phyloP scores from a whole-genome alignment of 2,329 filamentous ascomycete species.

The Ustilaginoidea virens region DNA sequence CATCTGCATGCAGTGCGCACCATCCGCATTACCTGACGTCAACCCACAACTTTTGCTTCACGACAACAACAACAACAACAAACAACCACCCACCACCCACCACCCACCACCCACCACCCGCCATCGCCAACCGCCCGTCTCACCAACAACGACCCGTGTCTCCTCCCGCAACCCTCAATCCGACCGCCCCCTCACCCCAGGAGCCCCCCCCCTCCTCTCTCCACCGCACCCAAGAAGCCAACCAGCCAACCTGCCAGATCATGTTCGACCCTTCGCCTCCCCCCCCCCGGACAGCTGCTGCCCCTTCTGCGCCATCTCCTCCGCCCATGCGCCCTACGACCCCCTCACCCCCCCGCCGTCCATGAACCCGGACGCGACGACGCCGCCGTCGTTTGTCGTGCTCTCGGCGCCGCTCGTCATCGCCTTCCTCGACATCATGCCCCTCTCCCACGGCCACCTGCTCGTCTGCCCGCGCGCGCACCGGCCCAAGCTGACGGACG shows the following conservation, averaged over 20 bases:
- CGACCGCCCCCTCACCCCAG: not conserved
- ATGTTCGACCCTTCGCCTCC: conserved; percentile 21
- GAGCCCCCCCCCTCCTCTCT: not conserved
- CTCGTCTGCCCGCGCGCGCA: conserved; percentile 68
- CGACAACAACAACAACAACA: too few species aligned
- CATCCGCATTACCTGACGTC: too few species aligned
- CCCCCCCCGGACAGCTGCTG: conserved; percentile 26
- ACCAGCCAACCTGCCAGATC: too few species aligned
- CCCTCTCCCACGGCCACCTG: conserved; percentile 69
- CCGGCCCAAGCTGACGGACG: conserved; percentile 60
- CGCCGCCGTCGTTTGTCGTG: conserved; percentile 45
- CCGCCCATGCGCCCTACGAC: conserved; percentile 30
- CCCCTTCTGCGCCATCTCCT: conserved; percentile 47
- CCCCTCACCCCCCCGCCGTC: conserved; percentile 26
- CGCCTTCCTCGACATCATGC: conserved; percentile 88
- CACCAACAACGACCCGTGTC: too few species aligned
- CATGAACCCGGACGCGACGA: conserved; percentile 17
- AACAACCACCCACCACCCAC: too few species aligned
- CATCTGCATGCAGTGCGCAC: too few species aligned
- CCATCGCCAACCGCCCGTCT: too few species aligned
- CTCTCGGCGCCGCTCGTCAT: conserved; percentile 64
- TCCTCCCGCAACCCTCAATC: too few species aligned
- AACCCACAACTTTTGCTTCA: too few species aligned
- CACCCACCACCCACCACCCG: too few species aligned
- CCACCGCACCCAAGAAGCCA: not conserved